Base-by-base conservation (phyloP, 2,329 filamentous ascomycete species). In the Macrophomina phaseolina region DNA sequence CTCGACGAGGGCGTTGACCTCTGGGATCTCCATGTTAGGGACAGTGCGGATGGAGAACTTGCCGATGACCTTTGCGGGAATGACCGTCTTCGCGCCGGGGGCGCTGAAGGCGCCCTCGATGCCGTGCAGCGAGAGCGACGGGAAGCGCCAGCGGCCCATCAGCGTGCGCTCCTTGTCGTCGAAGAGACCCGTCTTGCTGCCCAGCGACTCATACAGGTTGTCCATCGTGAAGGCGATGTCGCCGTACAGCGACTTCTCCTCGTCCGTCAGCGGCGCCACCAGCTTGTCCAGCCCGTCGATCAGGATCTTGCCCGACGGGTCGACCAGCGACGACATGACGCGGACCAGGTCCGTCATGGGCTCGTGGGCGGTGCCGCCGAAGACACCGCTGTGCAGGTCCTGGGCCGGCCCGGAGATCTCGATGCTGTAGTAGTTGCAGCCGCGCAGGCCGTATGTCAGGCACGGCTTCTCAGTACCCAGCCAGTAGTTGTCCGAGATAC, bases 401-500 rank as follows among this genome's bases (percentile, higher is more conserved):
- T 94, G 92, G 48, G 90, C 95, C 11, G 95, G 95, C 0, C 95
- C 95, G 8, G 91, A 93, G 70, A 99, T 85, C 81, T 95, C 91
- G 72, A 99, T 82, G 63, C 91, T 92, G 85, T 98, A 99, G 87
- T 99, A 99, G 84, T 96, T 98, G 89, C 92, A 96, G 64, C 95
- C 95, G 72, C 95, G 91, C 69, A 99, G 90, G 73, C 95, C 95
- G 79, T 99, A 99, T 9, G 95, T 99, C 76, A 99, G 83, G 80
- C 95, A 99, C 12, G 95, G 95, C 86, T 97, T 97, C 86, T 98
- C 93, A 5, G 95, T 98, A 67, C 95, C 95, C 48, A 99, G 89
- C 95, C 95, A 99, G 89, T 99, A 99, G 87, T 99, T 99, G 81
- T 99, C 95, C 56, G 93, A 97, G 78, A 99, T 99, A 83, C 95